A percentile compares a stretch with the other conserved stretches of the same genome.
Conservation (phyloP, 345 rosid genomes). For the Draba incana region DNA sequence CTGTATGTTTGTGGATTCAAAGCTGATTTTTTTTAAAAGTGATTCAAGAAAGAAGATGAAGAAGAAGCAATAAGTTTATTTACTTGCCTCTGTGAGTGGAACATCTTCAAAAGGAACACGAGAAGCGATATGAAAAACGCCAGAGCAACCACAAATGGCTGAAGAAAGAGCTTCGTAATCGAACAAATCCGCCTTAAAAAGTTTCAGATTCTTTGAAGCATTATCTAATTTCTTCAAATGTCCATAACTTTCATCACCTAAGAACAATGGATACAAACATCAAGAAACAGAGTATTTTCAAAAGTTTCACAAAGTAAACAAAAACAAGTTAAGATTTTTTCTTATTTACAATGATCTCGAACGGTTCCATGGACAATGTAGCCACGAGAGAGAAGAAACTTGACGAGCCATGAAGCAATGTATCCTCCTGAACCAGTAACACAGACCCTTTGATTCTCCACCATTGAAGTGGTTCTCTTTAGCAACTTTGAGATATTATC, state of each 20-base stretch:
- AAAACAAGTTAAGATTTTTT: neutral
- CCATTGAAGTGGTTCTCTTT: slow-evolving; percentile 29
- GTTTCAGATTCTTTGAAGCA: slow-evolving; percentile 47
- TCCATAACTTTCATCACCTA: slow-evolving; percentile 51
- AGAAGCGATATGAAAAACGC: slow-evolving; percentile 59
- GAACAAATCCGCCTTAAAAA: slow-evolving; percentile 50
- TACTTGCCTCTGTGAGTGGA: slow-evolving; percentile 48
- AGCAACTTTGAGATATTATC: slow-evolving; percentile 10
- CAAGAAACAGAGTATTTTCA: slow-evolving; percentile 19
- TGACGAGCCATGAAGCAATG: slow-evolving; percentile 48
- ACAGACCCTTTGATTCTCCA: slow-evolving; percentile 44
- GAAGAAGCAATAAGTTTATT: neutral
- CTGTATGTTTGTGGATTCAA: slow-evolving; percentile 26
- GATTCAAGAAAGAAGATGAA: slow-evolving; percentile 5
- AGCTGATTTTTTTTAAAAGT: neutral
- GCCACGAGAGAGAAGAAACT: slow-evolving; percentile 58
- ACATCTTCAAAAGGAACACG: slow-evolving; percentile 43
- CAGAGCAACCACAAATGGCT: slow-evolving; percentile 51
- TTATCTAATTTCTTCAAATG: slow-evolving; percentile 51
- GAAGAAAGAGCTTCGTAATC: slow-evolving; percentile 48
- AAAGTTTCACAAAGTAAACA: neutral
- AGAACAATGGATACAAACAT: slow-evolving; percentile 14
- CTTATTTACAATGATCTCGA: slow-evolving; percentile 52
- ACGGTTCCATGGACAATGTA: slow-evolving; percentile 62
- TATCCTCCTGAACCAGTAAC: slow-evolving; percentile 72